Evolutionary conservation across 2,329 filamentous ascomycete genomes (phyloP).

Genomic region (Botrytis byssoidea): DNA sequence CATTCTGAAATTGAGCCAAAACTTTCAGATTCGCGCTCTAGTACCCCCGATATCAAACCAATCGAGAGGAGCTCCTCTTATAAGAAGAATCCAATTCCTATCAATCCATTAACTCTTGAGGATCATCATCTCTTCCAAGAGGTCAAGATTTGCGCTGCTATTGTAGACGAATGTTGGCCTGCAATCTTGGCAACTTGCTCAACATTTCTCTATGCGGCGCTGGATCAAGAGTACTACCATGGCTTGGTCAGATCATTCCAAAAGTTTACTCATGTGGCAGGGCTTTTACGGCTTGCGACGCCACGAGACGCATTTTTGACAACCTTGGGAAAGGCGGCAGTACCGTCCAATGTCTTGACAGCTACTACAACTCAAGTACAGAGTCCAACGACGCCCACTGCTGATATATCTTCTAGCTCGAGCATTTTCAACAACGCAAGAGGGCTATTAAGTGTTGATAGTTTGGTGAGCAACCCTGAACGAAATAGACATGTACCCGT

Average conservation of each 20-base stretch:
- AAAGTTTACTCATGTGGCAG: slow-evolving; percentile 91
- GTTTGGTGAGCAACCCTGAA: slow-evolving; percentile 60
- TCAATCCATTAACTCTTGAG: slow-evolving; percentile 78
- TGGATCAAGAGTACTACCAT: slow-evolving; percentile 94
- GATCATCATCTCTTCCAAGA: slow-evolving; percentile 69
- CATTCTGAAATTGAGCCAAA: slow-evolving; percentile 31
- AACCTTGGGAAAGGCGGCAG: slow-evolving; percentile 87
- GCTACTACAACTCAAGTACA: slow-evolving; percentile 54
- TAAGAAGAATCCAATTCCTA: slow-evolving; percentile 72
- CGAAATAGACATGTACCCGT: slow-evolving; percentile 58
- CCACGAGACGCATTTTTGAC: slow-evolving; percentile 94
- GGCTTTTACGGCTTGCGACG: slow-evolving; percentile 77
- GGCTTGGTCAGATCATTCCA: slow-evolving; percentile 89
- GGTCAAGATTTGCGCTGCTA: slow-evolving; percentile 72
- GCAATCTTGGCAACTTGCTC: slow-evolving; percentile 93
- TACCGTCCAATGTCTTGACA: slow-evolving; percentile 74
- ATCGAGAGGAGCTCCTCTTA: slow-evolving; percentile 64
- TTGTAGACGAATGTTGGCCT: slow-evolving; percentile 93
- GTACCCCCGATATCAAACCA: slow-evolving; percentile 30
- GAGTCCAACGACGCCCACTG: slow-evolving; percentile 46
- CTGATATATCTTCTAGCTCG: slow-evolving; percentile 45
- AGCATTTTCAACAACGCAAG: slow-evolving; percentile 67
- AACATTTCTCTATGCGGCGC: slow-evolving; percentile 85
- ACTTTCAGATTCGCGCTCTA: slow-evolving; percentile 28
- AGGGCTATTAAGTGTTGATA: slow-evolving; percentile 72